Evolutionary conservation across 83 land plant genomes (phyloP), one percentile per base, ranked within the genome.

Genomic region (Picea mariana): DNA sequence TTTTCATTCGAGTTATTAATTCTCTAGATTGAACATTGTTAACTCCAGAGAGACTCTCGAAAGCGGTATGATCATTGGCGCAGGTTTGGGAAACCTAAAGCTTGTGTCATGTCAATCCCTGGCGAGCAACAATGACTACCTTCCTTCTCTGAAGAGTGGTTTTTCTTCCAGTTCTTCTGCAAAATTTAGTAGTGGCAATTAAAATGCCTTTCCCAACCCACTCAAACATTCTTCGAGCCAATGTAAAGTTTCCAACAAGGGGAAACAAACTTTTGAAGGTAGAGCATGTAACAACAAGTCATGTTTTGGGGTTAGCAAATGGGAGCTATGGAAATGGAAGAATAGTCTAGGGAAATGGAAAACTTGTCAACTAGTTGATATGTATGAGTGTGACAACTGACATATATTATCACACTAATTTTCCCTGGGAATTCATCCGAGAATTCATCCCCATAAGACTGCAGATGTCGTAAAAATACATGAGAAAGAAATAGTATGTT

Each of bases 271-370:
- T 20, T 31, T 34, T 23, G 34, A 27, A 47, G 38, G 38, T 34
- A 34, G 38, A 34, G 38, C 38, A 34, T 2, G 38, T 34, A 34
- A 34, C 38, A 34, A 34, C 2, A 34, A 34, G 38, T 34, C 38
- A 34, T 34, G 38, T 34, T 34, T 34, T 34, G 38, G 38, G 38
- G 38, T 3, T 34, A 34, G 38, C 3, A 34, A 34, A 34, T 34
- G 2, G 38, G 38, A 34, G 38, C 38, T 34, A 34, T 34, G 38
- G 38, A 34, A 34, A 34, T 34, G 38, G 38, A 34, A 34, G 38
- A 2, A 42, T 86, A 60, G 38, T 86, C 88, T 78, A 86, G 31
- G 85, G 79, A 17, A 60, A 16, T 16, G 80, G 80, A 9, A 65
- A 65, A 34, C 2, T 3, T 34, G 38, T 3, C 2, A 34, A 34